These are phyloP conservation scores for Hanseniaspora mollemarum DNA, from an alignment of 805 yeast genomes.

Conservation along the genomic window DNA sequence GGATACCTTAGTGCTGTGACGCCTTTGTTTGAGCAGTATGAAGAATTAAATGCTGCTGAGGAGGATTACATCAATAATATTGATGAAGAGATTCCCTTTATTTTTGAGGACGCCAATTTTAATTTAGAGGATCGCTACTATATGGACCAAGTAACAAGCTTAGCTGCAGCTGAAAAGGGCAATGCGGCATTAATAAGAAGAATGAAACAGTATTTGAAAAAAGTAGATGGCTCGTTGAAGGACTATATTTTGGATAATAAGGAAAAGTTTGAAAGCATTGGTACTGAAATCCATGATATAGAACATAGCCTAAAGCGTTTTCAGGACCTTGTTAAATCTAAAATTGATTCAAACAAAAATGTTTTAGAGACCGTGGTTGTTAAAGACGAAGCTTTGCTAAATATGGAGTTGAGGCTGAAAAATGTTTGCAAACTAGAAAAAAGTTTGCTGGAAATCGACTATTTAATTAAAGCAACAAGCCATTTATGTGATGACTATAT, in stretches of 20 bases:
- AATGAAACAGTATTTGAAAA: not conserved
- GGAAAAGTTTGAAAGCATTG: no score
- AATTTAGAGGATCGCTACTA: slow-evolving; percentile 51
- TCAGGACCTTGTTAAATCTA: slow-evolving; percentile 39
- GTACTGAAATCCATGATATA: slow-evolving; percentile 71
- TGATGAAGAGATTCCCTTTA: slow-evolving; percentile 43
- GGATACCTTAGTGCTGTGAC: slow-evolving; percentile 30
- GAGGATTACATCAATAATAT: slow-evolving; percentile 20
- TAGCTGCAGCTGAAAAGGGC: slow-evolving; percentile 29
- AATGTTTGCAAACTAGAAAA: slow-evolving; percentile 36
- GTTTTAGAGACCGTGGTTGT: slow-evolving; percentile 41
- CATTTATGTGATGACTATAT: slow-evolving; percentile 24
- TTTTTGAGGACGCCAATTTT: slow-evolving; percentile 58
- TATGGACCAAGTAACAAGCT: slow-evolving; percentile 29
- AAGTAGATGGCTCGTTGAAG: not conserved
- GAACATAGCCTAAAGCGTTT: slow-evolving; percentile 39
- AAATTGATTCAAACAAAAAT: slow-evolving; percentile 41
- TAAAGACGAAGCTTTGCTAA: slow-evolving; percentile 1
- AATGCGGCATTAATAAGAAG: not conserved
- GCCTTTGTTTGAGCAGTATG: not conserved
- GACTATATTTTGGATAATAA: slow-evolving; percentile 52
- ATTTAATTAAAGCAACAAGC: slow-evolving; percentile 37
- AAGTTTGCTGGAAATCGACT: slow-evolving; percentile 34
- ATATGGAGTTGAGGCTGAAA: not conserved
- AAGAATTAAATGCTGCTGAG: not conserved